Conservation (phyloP, 495 filamentous ascomycete species). For the Penicillium chermesinum region DNA sequence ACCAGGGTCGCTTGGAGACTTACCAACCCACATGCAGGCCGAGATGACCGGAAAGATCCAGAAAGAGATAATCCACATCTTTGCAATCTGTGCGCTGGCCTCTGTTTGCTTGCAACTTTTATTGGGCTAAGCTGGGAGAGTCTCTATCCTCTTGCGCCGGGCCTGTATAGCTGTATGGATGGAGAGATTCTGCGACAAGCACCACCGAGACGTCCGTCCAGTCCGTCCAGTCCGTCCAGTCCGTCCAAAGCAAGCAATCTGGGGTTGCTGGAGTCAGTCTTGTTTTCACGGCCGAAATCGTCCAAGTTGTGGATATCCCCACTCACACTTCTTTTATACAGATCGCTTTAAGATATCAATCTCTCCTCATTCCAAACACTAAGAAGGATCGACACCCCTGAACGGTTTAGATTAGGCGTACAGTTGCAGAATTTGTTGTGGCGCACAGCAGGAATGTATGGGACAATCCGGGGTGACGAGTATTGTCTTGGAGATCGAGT, state of each 20-base stretch:
- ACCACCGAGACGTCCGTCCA: too few species aligned
- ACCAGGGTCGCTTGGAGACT: conserved; percentile 8
- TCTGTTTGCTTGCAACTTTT: too few species aligned
- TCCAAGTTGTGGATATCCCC: neutral
- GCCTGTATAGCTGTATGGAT: too few species aligned
- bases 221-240: too few species aligned
- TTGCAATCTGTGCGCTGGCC: conserved; percentile 10
- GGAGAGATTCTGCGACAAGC: too few species aligned
- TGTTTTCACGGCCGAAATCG: too few species aligned
- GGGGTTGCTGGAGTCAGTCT: too few species aligned
- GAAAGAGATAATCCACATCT: conserved; percentile 51
- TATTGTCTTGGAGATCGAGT: neutral
- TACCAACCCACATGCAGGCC: conserved; percentile 73
- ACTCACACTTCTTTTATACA: neutral
- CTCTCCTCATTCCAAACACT: conserved; percentile 5
- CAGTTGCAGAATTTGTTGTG: conserved; percentile 8
- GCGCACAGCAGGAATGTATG: conserved; percentile 11
- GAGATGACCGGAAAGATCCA: conserved; percentile 81
- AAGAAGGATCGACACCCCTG: conserved; percentile 4
- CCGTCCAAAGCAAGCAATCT: too few species aligned
- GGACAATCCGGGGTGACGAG: neutral
- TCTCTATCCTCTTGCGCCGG: too few species aligned
- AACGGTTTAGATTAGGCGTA: conserved; percentile 10
- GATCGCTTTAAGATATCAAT: neutral
- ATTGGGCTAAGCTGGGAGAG: too few species aligned